A percentile compares a stretch with the other conserved stretches of the same genome.
Evolutionary conservation across 2,329 filamentous ascomycete species (phyloP).

Genomic region (Botrytis galanthina): DNA sequence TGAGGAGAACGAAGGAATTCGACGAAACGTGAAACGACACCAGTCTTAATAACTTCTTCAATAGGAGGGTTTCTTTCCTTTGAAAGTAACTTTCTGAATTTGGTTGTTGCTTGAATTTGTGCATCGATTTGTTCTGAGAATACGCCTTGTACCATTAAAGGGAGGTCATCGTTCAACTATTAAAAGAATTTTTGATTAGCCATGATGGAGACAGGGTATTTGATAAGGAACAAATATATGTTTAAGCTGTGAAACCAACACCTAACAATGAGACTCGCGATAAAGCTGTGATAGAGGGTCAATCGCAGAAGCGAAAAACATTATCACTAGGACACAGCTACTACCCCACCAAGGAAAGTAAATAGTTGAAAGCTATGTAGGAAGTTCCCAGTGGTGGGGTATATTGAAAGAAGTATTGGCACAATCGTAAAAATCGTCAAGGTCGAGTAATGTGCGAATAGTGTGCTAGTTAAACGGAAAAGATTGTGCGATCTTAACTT

Average conservation of each 20-base stretch:
- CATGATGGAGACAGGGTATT: constrained; percentile 21
- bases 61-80: constrained; percentile 99
- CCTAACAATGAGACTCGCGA: not conserved
- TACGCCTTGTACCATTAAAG: constrained; percentile 95
- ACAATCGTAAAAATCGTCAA: not conserved
- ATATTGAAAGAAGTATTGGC: not conserved
- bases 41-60: constrained; percentile 98
- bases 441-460: not conserved
- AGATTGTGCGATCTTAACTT: constrained; percentile 43
- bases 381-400: constrained; percentile 9
- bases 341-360: constrained; percentile 37
- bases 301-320: constrained; percentile 36
- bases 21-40: constrained; percentile 95
- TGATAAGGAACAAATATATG: constrained; percentile 17
- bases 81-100: constrained; percentile 95
- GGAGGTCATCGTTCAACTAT: constrained; percentile 95
- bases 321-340: constrained; percentile 26
- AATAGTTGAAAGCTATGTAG: constrained; percentile 26
- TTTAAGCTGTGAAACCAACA: constrained; percentile 15
- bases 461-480: not conserved
- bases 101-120: constrained; percentile 96
- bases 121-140: constrained; percentile 98
- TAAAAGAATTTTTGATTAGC: constrained; percentile 25
- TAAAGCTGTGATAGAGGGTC: constrained; percentile 22
- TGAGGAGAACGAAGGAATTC: constrained; percentile 97